Evolutionary conservation across 805 yeast genomes (phyloP).

Genomic region (Kregervanrija delftensis): DNA sequence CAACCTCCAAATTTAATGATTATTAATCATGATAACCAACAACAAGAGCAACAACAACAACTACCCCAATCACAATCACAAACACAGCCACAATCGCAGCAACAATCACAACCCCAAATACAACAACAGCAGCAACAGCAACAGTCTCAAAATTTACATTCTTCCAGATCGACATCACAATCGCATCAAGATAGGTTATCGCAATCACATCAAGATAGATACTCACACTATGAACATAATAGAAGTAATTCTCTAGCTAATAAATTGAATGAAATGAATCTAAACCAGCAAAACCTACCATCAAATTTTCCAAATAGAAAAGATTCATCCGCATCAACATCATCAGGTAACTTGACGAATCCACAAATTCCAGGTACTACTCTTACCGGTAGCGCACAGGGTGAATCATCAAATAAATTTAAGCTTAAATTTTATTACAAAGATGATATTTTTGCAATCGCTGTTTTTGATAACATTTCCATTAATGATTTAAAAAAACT

Average conservation of each 20-base stretch:
- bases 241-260: constrained; percentile 13
- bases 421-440: constrained; percentile 73
- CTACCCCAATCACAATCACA: not conserved
- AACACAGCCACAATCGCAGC: constrained; percentile 3
- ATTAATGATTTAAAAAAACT: constrained; percentile 20
- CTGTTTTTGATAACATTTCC: constrained; percentile 20
- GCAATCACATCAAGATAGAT: constrained; percentile 44
- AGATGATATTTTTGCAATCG: constrained; percentile 74
- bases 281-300: constrained; percentile 2
- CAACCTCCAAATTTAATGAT: constrained; percentile 26
- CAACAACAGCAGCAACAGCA: constrained; percentile 29
- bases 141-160: constrained; percentile 5
- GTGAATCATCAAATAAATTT: constrained; percentile 28
- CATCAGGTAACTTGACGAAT: not conserved
- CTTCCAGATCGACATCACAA: constrained; percentile 19
- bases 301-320: not conserved
- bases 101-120: constrained; percentile 27
- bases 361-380: not conserved
- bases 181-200: constrained; percentile 44
- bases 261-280: constrained; percentile 18
- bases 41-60: constrained; percentile 1
- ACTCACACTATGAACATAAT: constrained; percentile 42
- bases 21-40: constrained; percentile 17
- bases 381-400: not conserved
- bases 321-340: constrained; percentile 10